A percentile compares a stretch with the other conserved stretches of the same genome.
Evolutionary conservation across 768 basidiomycete species (phyloP).

Genomic region (Flagelloscypha sp.): DNA sequence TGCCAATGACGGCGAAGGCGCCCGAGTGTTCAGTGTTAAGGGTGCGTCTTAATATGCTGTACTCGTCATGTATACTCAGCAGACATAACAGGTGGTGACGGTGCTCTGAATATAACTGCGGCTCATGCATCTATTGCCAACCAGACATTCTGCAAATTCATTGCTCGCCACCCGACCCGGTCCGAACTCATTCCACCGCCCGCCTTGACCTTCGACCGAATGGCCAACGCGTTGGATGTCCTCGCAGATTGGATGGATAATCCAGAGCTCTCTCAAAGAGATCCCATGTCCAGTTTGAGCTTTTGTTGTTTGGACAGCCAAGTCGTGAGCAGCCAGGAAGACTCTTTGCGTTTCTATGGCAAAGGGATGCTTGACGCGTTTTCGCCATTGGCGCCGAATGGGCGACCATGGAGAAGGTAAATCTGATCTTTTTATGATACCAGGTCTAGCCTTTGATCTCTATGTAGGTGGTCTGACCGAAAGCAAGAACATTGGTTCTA

Average conservation of each 20-base stretch:
- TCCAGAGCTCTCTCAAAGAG: slow-evolving; percentile 35
- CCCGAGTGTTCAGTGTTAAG: slow-evolving; percentile 51
- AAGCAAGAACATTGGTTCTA: slow-evolving; percentile 57
- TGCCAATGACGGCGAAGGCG: slow-evolving; percentile 40
- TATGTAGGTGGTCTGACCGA: slow-evolving; percentile 50
- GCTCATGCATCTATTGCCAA: slow-evolving; percentile 55
- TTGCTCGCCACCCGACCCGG: slow-evolving; percentile 42
- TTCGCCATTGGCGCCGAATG: slow-evolving; percentile 48
- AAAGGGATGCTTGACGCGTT: slow-evolving; percentile 40
- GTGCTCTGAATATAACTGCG: slow-evolving; percentile 46
- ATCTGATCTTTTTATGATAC: slow-evolving; percentile 14
- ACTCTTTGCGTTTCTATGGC: slow-evolving; percentile 37
- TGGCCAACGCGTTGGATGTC: slow-evolving; percentile 43
- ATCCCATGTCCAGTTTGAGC: slow-evolving; percentile 56
- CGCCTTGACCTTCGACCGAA: slow-evolving; percentile 34
- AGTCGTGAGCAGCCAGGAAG: slow-evolving; percentile 41
- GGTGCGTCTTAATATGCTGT: slow-evolving; percentile 28
- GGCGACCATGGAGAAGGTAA: slow-evolving; percentile 55
- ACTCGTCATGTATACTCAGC: not conserved
- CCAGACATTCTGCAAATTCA: slow-evolving; percentile 54
- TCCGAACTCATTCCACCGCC: slow-evolving; percentile 38
- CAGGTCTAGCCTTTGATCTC: slow-evolving; percentile 2
- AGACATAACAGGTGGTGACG: slow-evolving; percentile 37
- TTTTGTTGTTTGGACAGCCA: slow-evolving; percentile 57
- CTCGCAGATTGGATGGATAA: slow-evolving; percentile 46